A percentile compares a stretch with the other conserved stretches of the same genome.
These are phyloP conservation scores for Tremellales sp. DNA, from an alignment of 1,284 basidiomycete genomes.

Conservation along the genomic window DNA sequence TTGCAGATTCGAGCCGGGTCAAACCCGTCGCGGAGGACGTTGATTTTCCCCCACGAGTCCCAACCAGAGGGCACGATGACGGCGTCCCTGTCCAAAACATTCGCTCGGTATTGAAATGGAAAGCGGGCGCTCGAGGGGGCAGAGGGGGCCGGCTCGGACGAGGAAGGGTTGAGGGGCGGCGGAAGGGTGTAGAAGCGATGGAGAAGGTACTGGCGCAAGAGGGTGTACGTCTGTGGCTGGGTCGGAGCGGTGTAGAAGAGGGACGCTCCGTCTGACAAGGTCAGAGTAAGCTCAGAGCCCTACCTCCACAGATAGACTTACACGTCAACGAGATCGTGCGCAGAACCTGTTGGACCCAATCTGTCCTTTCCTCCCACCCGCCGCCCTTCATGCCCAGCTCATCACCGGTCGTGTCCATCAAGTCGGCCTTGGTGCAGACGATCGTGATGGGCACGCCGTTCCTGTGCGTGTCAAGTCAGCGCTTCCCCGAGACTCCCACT, in stretches of 20 bases:
- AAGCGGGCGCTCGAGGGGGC: constrained; percentile 64
- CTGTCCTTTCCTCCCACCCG: constrained; percentile 92
- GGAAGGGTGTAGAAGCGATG: constrained; percentile 71
- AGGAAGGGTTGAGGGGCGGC: constrained; percentile 18
- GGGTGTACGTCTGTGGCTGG: constrained; percentile 70
- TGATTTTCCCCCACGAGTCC: constrained; percentile 98
- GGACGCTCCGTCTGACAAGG: constrained; percentile 81
- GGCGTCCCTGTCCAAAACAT: constrained; percentile 85
- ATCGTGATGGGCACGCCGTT: constrained; percentile 84
- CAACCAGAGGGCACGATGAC: constrained; percentile 91
- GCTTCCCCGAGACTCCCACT: constrained; percentile 31
- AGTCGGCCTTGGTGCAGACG: constrained; percentile 84
- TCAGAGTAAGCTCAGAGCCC: too few relatives aligned
- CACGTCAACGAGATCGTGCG: constrained; percentile 88
- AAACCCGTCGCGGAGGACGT: constrained; percentile 84
- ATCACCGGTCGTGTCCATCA: constrained; percentile 75
- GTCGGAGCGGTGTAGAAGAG: constrained; percentile 83
- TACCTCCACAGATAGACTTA: constrained; percentile 57
- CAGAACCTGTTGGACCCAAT: constrained; percentile 90
- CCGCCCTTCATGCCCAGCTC: constrained; percentile 56
- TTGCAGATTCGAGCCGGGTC: constrained; percentile 75
- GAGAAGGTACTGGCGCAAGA: constrained; percentile 79
- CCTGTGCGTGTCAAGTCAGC: constrained; percentile 5
- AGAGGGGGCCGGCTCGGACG: constrained; percentile 45
- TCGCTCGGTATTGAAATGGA: constrained; percentile 79